These are phyloP conservation scores for Pholiota conissans DNA, from an alignment of 768 basidiomycete genomes.

Conservation along the genomic window DNA sequence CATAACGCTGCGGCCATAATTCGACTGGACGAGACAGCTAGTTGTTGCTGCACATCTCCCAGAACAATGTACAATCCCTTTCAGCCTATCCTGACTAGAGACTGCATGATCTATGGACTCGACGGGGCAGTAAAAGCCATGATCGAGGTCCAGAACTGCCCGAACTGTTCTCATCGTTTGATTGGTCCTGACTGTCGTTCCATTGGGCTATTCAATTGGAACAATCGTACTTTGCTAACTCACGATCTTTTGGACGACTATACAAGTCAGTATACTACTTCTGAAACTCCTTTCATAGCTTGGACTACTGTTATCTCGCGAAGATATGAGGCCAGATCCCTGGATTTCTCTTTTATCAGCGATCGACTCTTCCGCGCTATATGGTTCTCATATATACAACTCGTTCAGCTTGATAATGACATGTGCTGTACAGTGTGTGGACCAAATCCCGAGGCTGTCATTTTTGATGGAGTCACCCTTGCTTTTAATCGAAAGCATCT, in stretches of 20 bases:
- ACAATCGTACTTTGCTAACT: constrained; percentile 28
- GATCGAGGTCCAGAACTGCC: constrained; percentile 20
- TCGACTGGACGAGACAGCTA: constrained; percentile 3
- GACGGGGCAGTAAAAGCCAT: background rate
- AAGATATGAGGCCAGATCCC: constrained; percentile 16
- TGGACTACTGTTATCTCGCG: constrained; percentile 23
- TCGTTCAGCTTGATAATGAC: constrained; percentile 21
- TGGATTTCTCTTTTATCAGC: constrained; percentile 19
- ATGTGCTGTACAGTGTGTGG: constrained; percentile 29
- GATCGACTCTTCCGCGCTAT: constrained; percentile 29
- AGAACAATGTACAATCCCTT: constrained; percentile 4
- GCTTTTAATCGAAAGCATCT: constrained; percentile 29
- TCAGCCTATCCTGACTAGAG: background rate
- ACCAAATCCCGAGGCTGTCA: constrained; percentile 24
- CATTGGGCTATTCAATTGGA: constrained; percentile 33
- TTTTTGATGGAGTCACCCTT: constrained; percentile 34
- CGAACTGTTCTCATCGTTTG: constrained; percentile 12
- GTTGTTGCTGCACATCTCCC: constrained; percentile 11
- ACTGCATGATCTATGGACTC: constrained; percentile 16
- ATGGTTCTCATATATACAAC: constrained; percentile 32
- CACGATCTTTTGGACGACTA: constrained; percentile 35
- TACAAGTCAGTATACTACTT: constrained; percentile 28
- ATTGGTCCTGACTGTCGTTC: constrained; percentile 31
- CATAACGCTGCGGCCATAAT: background rate
- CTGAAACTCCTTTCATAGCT: constrained; percentile 34